phyloP scores from a whole-genome alignment of 306 rosid species.

The Styphnolobium japonicum region DNA sequence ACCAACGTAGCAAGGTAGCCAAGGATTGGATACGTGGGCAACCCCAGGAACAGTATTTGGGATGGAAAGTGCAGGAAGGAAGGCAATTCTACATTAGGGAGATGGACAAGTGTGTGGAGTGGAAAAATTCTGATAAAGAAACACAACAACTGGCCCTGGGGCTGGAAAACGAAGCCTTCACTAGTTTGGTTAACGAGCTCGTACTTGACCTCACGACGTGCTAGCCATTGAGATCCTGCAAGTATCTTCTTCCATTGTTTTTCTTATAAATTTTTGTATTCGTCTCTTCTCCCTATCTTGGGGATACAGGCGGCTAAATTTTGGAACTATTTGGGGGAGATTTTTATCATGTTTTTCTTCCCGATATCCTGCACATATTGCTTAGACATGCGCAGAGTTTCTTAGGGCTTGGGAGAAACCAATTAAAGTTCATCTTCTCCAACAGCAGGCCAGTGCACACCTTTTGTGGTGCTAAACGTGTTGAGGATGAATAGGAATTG shows the following conservation, averaged over 20 bases:
- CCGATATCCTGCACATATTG: background rate
- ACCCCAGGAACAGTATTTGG: slow-evolving; percentile 33
- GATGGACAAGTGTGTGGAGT: slow-evolving; percentile 50
- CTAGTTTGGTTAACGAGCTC: slow-evolving; percentile 47
- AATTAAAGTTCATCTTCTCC: no score
- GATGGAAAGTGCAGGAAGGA: slow-evolving; percentile 54
- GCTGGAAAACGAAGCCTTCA: slow-evolving; percentile 48
- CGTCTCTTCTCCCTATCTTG: slow-evolving; percentile 13
- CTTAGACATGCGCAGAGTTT: background rate
- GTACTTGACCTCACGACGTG: slow-evolving; percentile 38
- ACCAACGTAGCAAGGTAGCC: slow-evolving; percentile 28
- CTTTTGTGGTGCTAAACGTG: no score
- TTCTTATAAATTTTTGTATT: background rate
- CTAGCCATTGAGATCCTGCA: background rate
- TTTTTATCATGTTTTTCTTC: slow-evolving; percentile 8
- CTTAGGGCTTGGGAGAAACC: background rate
- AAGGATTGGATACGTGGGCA: slow-evolving; percentile 59
- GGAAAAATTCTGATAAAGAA: slow-evolving; percentile 43
- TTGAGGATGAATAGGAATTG: no score
- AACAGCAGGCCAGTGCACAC: no score
- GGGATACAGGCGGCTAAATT: background rate
- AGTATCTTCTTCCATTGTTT: background rate
- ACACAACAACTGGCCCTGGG: slow-evolving; percentile 31
- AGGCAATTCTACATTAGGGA: slow-evolving; percentile 40
- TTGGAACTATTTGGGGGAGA: background rate